phyloP scores from a whole-genome alignment of 495 filamentous ascomycete genomes.

The Pyrenula aspistea region DNA sequence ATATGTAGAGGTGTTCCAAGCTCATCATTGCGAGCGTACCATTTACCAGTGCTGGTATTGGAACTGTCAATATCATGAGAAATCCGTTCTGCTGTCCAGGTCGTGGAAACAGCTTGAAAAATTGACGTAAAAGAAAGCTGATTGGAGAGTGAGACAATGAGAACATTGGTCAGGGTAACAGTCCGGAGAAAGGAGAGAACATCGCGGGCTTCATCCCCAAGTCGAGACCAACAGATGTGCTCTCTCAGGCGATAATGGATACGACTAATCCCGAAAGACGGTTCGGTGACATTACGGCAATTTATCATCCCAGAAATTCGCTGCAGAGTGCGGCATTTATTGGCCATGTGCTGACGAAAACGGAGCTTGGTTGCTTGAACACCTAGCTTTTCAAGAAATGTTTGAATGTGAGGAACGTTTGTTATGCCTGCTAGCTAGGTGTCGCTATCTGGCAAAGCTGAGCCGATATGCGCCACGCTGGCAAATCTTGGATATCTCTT shows the following conservation, averaged over 20 bases:
- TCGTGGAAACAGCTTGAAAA: slow-evolving; percentile 41
- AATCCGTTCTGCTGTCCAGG: slow-evolving; percentile 46
- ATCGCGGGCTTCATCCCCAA: slow-evolving; percentile 51
- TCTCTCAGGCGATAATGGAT: slow-evolving; percentile 55
- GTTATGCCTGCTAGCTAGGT: slow-evolving; percentile 51
- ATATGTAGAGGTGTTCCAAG: slow-evolving; percentile 60
- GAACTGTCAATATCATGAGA: slow-evolving; percentile 57
- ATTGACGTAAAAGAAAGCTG: slow-evolving; percentile 49
- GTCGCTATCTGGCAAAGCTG: slow-evolving; percentile 44
- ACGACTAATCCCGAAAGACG: slow-evolving; percentile 59
- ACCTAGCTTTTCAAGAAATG: slow-evolving; percentile 51
- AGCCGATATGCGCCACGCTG: slow-evolving; percentile 52
- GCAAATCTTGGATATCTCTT: slow-evolving; percentile 63
- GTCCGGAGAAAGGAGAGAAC: slow-evolving; percentile 65
- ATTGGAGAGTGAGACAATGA: slow-evolving; percentile 58
- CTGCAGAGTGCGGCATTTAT: slow-evolving; percentile 63
- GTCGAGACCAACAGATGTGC: slow-evolving; percentile 54
- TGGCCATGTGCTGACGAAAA: slow-evolving; percentile 60
- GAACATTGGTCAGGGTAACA: slow-evolving; percentile 64
- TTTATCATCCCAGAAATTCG: slow-evolving; percentile 62
- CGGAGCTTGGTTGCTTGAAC: slow-evolving; percentile 49
- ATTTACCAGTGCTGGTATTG: slow-evolving; percentile 60
- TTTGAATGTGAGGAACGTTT: slow-evolving; percentile 37
- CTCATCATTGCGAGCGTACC: slow-evolving; percentile 63
- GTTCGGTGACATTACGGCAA: slow-evolving; percentile 59